phyloP scores from a whole-genome alignment of 495 filamentous ascomycete species.

The Penicillium alfredii region DNA sequence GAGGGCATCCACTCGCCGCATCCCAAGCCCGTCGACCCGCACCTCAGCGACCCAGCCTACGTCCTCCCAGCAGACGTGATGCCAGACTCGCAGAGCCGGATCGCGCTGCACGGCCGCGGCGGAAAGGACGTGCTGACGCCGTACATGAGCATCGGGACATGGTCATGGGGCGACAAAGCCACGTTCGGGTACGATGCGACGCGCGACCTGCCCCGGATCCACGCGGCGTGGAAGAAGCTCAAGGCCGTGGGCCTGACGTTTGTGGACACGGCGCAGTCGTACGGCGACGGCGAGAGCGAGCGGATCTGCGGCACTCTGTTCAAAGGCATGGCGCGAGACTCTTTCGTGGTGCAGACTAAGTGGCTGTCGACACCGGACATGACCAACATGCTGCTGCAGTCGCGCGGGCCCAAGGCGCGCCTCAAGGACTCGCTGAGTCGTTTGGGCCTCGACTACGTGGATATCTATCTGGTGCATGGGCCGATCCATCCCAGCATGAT shows the following conservation, averaged over 20 bases:
- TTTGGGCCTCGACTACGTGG: conserved; percentile 68
- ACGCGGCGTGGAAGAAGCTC: conserved; percentile 30
- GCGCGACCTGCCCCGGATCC: conserved; percentile 23
- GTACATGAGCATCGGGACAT: conserved; percentile 32
- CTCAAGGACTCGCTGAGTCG: conserved; percentile 46
- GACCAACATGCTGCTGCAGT: conserved; percentile 14
- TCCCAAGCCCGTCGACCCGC: conserved; percentile 17
- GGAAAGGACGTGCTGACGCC: conserved; percentile 24
- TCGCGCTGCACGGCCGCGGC: conserved; percentile 9
- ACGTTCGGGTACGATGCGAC: conserved; percentile 31
- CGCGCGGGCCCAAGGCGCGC: conserved; percentile 12
- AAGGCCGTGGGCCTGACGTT: conserved; percentile 28
- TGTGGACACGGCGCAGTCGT: conserved; percentile 38
- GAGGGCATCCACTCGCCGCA: conserved; percentile 28
- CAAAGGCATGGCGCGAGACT: conserved; percentile 27
- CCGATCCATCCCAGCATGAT: conserved; percentile 36
- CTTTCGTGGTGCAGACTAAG: conserved; percentile 25
- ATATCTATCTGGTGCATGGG: conserved; percentile 70
- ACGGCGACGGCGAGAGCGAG: conserved; percentile 36
- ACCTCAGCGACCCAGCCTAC: conserved; percentile 16
- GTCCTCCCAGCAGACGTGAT: conserved; percentile 15
- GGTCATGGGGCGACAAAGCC: conserved; percentile 39
- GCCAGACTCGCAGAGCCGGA: conserved; percentile 14
- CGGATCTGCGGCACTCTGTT: conserved; percentile 30
- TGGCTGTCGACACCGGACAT: conserved; percentile 14